A percentile compares a stretch with the other conserved stretches of the same genome.
Conservation (phyloP, 2,329 filamentous ascomycete genomes). For the Nectriaceae sp. region DNA sequence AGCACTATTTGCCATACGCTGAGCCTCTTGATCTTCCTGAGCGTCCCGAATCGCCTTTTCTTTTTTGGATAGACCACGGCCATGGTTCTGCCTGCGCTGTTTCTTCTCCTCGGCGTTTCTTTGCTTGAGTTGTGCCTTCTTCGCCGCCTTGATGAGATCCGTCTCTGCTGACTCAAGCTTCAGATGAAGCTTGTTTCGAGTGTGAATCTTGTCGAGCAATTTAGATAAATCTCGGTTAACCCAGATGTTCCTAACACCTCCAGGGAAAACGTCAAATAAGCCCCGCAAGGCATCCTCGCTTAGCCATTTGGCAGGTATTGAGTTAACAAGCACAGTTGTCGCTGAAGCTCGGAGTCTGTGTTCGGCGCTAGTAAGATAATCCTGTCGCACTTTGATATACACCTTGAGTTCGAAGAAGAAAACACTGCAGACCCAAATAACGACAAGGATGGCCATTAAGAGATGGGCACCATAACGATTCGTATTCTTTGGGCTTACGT, state of each 20-base stretch:
- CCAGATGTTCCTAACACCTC: constrained; percentile 94
- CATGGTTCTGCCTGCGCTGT: constrained; percentile 53
- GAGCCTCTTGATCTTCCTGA: constrained; percentile 51
- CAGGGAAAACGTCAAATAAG: constrained; percentile 94
- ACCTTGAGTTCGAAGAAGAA: constrained; percentile 84
- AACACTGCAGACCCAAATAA: constrained; percentile 83
- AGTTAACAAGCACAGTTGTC: constrained; percentile 90
- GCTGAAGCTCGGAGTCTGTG: constrained; percentile 92
- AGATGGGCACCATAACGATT: constrained; percentile 82
- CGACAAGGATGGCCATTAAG: constrained; percentile 73
- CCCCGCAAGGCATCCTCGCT: constrained; percentile 77
- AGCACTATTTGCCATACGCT: constrained; percentile 49
- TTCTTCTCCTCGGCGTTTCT: constrained; percentile 65
- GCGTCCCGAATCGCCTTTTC: constrained; percentile 50
- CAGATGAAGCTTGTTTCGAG: constrained; percentile 70
- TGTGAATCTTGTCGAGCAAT: constrained; percentile 80
- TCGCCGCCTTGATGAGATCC: constrained; percentile 76
- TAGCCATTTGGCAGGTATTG: constrained; percentile 90
- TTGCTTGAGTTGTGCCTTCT: constrained; percentile 75
- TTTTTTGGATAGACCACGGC: constrained; percentile 52
- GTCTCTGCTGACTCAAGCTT: constrained; percentile 82
- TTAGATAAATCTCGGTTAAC: constrained; percentile 87
- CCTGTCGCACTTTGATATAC: constrained; percentile 91
- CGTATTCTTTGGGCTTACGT: constrained; percentile 68
- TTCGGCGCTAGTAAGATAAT: constrained; percentile 91